phyloP scores from a whole-genome alignment of 2,329 filamentous ascomycete species.

The Alternaria metachromatica region DNA sequence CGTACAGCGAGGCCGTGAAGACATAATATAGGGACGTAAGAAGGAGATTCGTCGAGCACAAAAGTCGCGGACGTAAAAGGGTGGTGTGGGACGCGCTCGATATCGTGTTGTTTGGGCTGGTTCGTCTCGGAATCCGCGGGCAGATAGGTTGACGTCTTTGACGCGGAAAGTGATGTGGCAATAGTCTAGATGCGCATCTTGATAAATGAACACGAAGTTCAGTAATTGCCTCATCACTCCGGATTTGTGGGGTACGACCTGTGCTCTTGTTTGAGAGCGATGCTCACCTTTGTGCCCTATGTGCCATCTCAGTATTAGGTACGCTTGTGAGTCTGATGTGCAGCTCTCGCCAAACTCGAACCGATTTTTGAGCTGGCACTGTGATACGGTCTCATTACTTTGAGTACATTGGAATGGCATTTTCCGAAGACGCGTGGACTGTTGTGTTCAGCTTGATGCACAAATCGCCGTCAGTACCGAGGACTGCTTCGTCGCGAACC shows the following conservation, averaged over 20 bases:
- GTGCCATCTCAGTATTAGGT: neutral
- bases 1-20: neutral
- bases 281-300: neutral
- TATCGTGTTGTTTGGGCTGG: neutral
- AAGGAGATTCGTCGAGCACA: neutral
- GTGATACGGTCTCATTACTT: neutral
- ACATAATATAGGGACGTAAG: neutral
- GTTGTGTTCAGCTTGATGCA: neutral
- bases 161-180: neutral
- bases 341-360: neutral
- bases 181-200: neutral
- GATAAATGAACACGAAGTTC: neutral
- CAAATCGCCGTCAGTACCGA: neutral
- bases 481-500: neutral
- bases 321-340: neutral
- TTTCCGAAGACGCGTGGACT: neutral
- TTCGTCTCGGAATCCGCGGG: neutral
- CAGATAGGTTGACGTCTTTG: neutral
- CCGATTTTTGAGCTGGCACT: neutral
- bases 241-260: neutral
- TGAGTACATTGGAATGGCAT: neutral
- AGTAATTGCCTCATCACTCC: neutral
- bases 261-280: neutral
- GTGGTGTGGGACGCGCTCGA: neutral
- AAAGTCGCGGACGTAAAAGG: neutral